Evolutionary conservation across 495 filamentous ascomycete species (phyloP), one percentile per base, ranked within the genome.

Genomic region (Neurospora sp.): DNA sequence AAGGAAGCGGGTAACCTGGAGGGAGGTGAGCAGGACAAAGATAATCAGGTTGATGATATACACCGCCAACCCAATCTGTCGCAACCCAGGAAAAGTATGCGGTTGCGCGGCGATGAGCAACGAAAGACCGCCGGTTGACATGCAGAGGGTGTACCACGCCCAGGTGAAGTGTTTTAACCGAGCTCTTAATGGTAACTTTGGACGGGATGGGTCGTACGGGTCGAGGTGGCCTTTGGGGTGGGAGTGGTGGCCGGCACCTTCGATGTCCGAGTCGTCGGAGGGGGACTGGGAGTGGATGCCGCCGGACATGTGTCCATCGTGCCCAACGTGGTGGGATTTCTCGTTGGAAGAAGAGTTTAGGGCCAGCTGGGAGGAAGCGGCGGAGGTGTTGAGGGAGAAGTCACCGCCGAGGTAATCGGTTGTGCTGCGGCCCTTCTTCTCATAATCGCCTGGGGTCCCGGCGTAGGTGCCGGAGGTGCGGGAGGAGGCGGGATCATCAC

Each of bases 101-200:
- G 90, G 91, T 39, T 89, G 85, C 62, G 83, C 83, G 69, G 79
- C 81, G 69, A 93, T 83, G 24, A 92, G 82, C 10, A 92, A 83
- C 15, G 91, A 87, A 1, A 93, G 78, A 0, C 90, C 90, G 39
- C 91, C 91, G 2, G 88, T 90, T 42, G 89, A 87, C 91, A 92
- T 92, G 59, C 86, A 88, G 43, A 90, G 79, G 10, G 89, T 91
- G 80, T 90, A 93, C 86, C 90, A 92, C 31, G 90, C 90, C 89
- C 89, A 92, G 34, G 90, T 92, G 80, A 92, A 92, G 78, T 92
- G 90, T 39, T 85, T 84, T 11, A 92, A 82, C 4, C 90, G 85
- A 8, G 43, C 5, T 5, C 74, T 76, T 38, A 81, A n/a, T 15
- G 70, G 38, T 8, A 82, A 75, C 9, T 66, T 73, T 0, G 75